phyloP scores from a whole-genome alignment of 1,139 yeast genomes.

The Sugiyamaella japonica region DNA sequence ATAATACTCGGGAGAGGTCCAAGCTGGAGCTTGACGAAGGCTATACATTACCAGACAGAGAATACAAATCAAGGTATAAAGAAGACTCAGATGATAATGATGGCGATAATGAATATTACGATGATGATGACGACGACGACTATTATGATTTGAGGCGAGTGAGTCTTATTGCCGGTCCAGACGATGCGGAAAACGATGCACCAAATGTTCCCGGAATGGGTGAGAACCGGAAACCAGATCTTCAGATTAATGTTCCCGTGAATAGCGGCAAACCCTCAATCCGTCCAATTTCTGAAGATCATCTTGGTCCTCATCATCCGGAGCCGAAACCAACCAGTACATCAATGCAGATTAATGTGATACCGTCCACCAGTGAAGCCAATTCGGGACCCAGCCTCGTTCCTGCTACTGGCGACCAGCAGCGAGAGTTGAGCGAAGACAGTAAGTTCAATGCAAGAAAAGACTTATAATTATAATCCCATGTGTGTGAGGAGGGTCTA shows the following conservation, averaged over 20 bases:
- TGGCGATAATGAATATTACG: background rate
- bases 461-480: too few relatives aligned
- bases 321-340: background rate
- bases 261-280: background rate
- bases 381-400: too few relatives aligned
- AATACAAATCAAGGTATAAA: background rate
- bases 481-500: too few relatives aligned
- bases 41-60: background rate
- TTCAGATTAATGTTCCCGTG: slow-evolving; percentile 15
- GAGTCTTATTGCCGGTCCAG: background rate
- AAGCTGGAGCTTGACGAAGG: background rate
- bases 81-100: slow-evolving; percentile 1
- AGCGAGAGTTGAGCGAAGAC: too few relatives aligned
- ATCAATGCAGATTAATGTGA: background rate
- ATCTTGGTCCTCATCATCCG: background rate
- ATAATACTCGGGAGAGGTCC: background rate
- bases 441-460: too few relatives aligned
- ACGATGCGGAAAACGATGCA: background rate
- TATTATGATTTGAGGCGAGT: slow-evolving; percentile 9
- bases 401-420: too few relatives aligned
- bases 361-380: too few relatives aligned
- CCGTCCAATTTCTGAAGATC: background rate
- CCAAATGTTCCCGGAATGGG: background rate
- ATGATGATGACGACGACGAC: background rate
- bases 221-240: background rate